These are phyloP conservation scores for Starmerella stellata DNA, from an alignment of 805 yeast species.

Conservation along the genomic window DNA sequence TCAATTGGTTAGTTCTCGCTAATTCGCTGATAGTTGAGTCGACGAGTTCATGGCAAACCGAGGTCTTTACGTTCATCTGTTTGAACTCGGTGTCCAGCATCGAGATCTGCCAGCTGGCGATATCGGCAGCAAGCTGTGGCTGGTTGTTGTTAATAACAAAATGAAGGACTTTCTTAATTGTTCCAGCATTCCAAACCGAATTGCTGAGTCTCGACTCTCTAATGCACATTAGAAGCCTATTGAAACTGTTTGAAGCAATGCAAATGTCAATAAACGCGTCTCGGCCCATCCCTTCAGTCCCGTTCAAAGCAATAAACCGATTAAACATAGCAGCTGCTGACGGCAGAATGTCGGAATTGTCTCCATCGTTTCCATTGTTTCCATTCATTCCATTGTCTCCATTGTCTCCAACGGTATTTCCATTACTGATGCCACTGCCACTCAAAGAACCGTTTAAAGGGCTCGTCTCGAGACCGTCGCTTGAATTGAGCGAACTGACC, in stretches of 20 bases:
- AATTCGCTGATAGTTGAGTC: conserved; percentile 2
- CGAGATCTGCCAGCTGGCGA: conserved; percentile 18
- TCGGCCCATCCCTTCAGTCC: conserved; percentile 11
- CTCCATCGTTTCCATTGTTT: not conserved
- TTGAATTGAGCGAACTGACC: not conserved
- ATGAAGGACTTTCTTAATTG: conserved; percentile 14
- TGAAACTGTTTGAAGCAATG: conserved; percentile 10
- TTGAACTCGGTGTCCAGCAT: conserved; percentile 6
- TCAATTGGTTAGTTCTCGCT: conserved; percentile 3
- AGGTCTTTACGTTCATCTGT: conserved; percentile 5
- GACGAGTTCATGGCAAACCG: conserved; percentile 14
- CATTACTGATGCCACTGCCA: no score
- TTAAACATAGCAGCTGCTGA: conserved; percentile 12
- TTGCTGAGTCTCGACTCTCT: conserved; percentile 19
- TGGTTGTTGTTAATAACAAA: conserved; percentile 8
- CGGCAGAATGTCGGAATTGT: conserved; percentile 2
- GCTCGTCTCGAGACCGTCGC: no score
- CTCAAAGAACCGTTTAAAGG: no score
- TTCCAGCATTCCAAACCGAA: conserved; percentile 20
- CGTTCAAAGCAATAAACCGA: not conserved
- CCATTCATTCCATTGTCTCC: not conserved
- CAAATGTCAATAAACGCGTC: conserved; percentile 15
- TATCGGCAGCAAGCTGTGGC: conserved; percentile 18
- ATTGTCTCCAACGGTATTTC: no score
- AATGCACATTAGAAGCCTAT: conserved; percentile 18